Conservation (phyloP, 768 basidiomycete species). For the Saitozyma sp. region DNA sequence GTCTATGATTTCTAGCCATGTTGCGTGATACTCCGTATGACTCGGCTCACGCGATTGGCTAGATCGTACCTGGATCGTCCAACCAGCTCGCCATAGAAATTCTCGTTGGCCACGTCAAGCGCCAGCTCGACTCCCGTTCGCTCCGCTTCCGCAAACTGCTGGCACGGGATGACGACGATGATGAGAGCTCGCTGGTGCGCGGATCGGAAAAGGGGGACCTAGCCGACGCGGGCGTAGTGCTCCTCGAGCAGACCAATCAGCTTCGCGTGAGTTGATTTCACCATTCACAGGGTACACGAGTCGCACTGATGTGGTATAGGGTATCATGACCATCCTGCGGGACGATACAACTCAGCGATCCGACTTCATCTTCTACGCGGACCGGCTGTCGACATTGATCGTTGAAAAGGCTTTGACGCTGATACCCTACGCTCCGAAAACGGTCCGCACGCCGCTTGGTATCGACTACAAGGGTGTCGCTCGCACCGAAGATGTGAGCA, state of each 20-base stretch:
- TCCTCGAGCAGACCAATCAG: constrained; percentile 78
- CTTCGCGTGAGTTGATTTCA: constrained; percentile 60
- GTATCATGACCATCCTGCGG: constrained; percentile 83
- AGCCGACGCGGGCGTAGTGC: constrained; percentile 57
- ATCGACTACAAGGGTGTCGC: constrained; percentile 63
- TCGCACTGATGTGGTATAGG: constrained; percentile 56
- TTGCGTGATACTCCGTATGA: neutral
- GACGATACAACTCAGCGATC: constrained; percentile 69
- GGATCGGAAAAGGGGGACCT: constrained; percentile 20
- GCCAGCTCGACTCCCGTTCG: constrained; percentile 76
- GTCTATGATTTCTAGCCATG: constrained; percentile 10
- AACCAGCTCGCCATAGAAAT: constrained; percentile 90
- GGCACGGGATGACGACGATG: constrained; percentile 54
- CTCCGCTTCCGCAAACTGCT: constrained; percentile 72
- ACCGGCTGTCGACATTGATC: constrained; percentile 78
- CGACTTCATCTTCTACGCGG: constrained; percentile 91
- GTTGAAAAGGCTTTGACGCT: constrained; percentile 80
- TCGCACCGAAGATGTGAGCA: constrained; percentile 62
- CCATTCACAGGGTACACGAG: neutral
- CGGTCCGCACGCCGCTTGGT: constrained; percentile 69
- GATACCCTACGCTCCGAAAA: constrained; percentile 66
- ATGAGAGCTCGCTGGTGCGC: neutral
- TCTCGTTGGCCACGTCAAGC: constrained; percentile 83
- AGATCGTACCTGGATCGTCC: constrained; percentile 95
- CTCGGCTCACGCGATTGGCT: constrained; percentile 2